Percentiles rank a stretch among this genome's conserved stretches.
phyloP scores from a whole-genome alignment of 2,329 filamentous ascomycete species.

The Xylariaceae sp. region DNA sequence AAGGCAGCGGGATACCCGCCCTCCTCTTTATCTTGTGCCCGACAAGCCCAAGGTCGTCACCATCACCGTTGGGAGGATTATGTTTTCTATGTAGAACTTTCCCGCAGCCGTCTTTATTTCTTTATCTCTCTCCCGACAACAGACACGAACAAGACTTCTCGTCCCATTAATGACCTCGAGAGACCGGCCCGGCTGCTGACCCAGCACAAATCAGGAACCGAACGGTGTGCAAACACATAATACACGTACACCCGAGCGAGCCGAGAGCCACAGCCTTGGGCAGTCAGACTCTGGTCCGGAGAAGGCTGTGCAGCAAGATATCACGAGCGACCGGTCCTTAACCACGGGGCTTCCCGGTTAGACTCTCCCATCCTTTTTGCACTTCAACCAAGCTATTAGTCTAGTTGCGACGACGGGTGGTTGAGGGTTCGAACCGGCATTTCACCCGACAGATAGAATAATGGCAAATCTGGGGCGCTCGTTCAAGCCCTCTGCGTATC shows the following conservation, averaged over 20 bases:
- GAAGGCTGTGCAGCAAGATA: constrained; percentile 12
- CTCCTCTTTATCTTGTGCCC: background rate
- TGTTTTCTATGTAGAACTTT: constrained; percentile 15
- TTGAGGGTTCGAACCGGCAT: constrained; percentile 6
- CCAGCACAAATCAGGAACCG: constrained; percentile 3
- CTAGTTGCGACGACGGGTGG: constrained; percentile 2
- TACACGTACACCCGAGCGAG: constrained; percentile 10
- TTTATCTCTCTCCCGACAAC: background rate
- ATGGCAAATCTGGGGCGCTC: constrained; percentile 59
- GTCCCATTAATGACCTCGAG: background rate
- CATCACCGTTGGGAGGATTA: constrained; percentile 2
- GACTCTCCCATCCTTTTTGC: background rate
- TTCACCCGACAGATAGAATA: constrained; percentile 15
- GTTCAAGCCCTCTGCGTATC: constrained; percentile 54
- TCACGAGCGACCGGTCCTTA: constrained; percentile 1
- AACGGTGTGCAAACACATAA: constrained; percentile 9
- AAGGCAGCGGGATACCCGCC: constrained; percentile 3
- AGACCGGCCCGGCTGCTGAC: constrained; percentile 11
- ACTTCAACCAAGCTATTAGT: background rate
- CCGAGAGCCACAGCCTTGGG: constrained; percentile 18
- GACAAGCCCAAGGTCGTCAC: too few species aligned
- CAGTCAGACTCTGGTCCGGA: background rate
- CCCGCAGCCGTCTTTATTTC: constrained; percentile 1
- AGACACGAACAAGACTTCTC: background rate
- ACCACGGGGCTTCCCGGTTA: constrained; percentile 1